Evolutionary conservation across 352 stramenopile species (phyloP).

Genomic region (Pythium apleroticum): DNA sequence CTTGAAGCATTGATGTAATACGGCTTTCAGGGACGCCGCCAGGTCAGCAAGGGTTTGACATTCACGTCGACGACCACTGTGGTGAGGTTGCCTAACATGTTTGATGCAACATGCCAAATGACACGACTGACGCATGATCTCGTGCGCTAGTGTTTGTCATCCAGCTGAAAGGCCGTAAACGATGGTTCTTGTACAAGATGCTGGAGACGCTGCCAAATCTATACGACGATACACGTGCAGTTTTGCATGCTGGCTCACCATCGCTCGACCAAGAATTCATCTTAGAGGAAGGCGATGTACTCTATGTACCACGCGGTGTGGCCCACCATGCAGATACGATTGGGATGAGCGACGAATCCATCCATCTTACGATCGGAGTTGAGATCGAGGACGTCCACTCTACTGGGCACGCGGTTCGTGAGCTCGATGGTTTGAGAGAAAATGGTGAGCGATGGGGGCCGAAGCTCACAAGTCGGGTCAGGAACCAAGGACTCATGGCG

Average conservation of each 20-base stretch:
- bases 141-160: slow-evolving; percentile 31
- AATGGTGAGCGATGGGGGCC: not conserved
- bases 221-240: slow-evolving; percentile 23
- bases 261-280: slow-evolving; percentile 4
- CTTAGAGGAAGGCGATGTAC: slow-evolving; percentile 28
- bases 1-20: not conserved
- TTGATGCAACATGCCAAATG: not conserved
- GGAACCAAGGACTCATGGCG: slow-evolving; percentile 27
- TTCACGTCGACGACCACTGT: slow-evolving; percentile 39
- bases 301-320: slow-evolving; percentile 37
- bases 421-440: not conserved
- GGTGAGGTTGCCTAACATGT: slow-evolving; percentile 11
- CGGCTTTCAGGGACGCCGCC: slow-evolving; percentile 31
- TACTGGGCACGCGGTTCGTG: slow-evolving; percentile 10
- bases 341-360: slow-evolving; percentile 27
- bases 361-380: slow-evolving; percentile 38
- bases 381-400: slow-evolving; percentile 32
- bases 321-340: slow-evolving; percentile 35
- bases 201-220: slow-evolving; percentile 22
- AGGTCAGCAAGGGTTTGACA: slow-evolving; percentile 31
- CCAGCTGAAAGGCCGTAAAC: slow-evolving; percentile 35
- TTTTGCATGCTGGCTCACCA: not conserved
- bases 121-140: not conserved
- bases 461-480: not conserved
- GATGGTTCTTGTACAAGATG: slow-evolving; percentile 28